Percentiles rank a stretch among this genome's conserved stretches.
Evolutionary conservation across 192 early-diverging fungal genomes (phyloP).

Genomic region (Linnemannia zychae): DNA sequence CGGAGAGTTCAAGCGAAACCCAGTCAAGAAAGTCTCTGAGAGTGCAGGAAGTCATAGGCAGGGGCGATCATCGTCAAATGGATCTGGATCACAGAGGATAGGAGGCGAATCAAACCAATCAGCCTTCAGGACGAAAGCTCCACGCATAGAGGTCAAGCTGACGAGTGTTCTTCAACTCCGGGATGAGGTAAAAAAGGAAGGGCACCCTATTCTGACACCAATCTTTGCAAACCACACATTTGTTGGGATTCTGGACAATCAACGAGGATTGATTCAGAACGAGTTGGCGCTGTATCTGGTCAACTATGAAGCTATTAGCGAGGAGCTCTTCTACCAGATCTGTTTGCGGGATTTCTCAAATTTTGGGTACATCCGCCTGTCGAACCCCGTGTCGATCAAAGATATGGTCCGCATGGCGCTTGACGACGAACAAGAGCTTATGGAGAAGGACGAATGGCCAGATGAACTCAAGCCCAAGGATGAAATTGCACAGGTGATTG

Average conservation of each 20-base stretch:
- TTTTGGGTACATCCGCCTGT: constrained; percentile 82
- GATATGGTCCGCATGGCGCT: constrained; percentile 81
- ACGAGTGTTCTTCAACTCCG: constrained; percentile 86
- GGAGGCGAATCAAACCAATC: neutral
- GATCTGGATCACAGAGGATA: neutral
- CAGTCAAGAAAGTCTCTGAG: neutral
- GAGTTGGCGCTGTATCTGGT: constrained; percentile 88
- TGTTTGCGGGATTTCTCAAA: constrained; percentile 87
- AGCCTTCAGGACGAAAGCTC: constrained; percentile 24
- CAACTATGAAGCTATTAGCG: constrained; percentile 82
- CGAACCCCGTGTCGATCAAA: constrained; percentile 73
- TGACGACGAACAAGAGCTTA: constrained; percentile 62
- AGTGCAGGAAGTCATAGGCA: neutral
- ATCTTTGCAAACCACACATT: constrained; percentile 88
- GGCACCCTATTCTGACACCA: constrained; percentile 80
- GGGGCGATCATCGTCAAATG: neutral
- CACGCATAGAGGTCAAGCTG: constrained; percentile 81
- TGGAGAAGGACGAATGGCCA: constrained; percentile 58
- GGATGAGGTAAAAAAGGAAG: constrained; percentile 73
- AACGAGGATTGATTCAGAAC: constrained; percentile 86
- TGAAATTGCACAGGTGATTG: constrained; percentile 69
- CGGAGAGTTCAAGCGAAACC: constrained; percentile 27
- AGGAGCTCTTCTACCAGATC: constrained; percentile 93
- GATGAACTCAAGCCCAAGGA: constrained; percentile 65
- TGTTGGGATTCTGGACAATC: constrained; percentile 90